A percentile compares a stretch with the other conserved stretches of the same genome.
phyloP scores from a whole-genome alignment of 2,329 filamentous ascomycete genomes.

The Curvularia eragrostidis region DNA sequence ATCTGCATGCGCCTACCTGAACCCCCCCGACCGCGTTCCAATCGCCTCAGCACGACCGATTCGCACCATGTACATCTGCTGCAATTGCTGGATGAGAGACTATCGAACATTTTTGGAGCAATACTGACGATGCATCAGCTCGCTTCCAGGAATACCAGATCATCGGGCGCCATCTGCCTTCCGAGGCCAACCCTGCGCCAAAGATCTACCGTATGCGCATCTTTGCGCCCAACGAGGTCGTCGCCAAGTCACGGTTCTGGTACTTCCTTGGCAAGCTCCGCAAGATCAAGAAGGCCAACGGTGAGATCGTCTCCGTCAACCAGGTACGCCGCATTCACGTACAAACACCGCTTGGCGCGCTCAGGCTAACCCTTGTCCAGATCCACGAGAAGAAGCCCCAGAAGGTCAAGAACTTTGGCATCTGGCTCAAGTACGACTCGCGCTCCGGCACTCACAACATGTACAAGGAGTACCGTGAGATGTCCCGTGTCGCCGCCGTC shows the following conservation, averaged over 20 bases:
- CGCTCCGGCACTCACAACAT: constrained; percentile 99
- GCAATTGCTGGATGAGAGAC: constrained; percentile 40
- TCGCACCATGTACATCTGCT: constrained; percentile 13
- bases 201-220: constrained; percentile 99
- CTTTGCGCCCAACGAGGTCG: constrained; percentile 96
- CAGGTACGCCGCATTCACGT: constrained; percentile 67
- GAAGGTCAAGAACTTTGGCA: constrained; percentile 99
- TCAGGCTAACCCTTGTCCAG: constrained; percentile 55
- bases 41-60: constrained; percentile 1
- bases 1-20: constrained; percentile 5
- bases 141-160: constrained; percentile 99
- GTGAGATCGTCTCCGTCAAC: constrained; percentile 98
- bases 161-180: constrained; percentile 98
- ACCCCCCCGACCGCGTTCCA: background rate
- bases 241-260: constrained; percentile 99
- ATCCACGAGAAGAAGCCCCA: constrained; percentile 98
- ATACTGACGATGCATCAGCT: constrained; percentile 66
- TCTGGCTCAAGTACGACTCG: constrained; percentile 99
- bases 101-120: constrained; percentile 13
- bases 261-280: constrained; percentile 99
- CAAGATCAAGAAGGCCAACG: constrained; percentile 99
- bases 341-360: background rate
- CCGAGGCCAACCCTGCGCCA: constrained; percentile 94
- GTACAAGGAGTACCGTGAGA: constrained; percentile 99
- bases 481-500: constrained; percentile 93